A percentile compares a stretch with the other conserved stretches of the same genome.
Conservation (phyloP, 148 eudicot species). For the Heliamphora exappendiculata region DNA sequence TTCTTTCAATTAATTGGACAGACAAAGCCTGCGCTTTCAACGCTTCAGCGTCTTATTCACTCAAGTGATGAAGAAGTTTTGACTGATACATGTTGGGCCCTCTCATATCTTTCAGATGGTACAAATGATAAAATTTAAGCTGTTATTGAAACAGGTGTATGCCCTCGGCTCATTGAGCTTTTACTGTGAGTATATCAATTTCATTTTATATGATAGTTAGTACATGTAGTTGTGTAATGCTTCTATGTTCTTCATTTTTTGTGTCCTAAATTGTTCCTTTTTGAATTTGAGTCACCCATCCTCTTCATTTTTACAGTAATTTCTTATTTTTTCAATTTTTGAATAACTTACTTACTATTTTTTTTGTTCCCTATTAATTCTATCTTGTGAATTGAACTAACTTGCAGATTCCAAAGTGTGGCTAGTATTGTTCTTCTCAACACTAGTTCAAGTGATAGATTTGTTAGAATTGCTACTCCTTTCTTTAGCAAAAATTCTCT, state of each 20-base stretch:
- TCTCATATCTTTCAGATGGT: constrained; percentile 67
- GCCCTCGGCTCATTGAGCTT: constrained; percentile 50
- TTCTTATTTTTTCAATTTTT: too few relatives aligned
- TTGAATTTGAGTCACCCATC: constrained; percentile 31
- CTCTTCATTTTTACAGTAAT: too few relatives aligned
- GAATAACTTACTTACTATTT: too few relatives aligned
- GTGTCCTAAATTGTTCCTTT: neutral
- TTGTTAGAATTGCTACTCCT: too few relatives aligned
- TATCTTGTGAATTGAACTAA: too few relatives aligned
- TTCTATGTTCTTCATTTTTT: neutral
- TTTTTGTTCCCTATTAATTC: too few relatives aligned
- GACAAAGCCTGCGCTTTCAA: constrained; percentile 56
- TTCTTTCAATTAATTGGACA: constrained; percentile 25
- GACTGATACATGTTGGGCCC: constrained; percentile 68
- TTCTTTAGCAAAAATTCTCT: too few relatives aligned
- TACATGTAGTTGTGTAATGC: neutral
- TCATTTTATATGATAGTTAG: neutral
- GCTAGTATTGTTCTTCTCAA: too few relatives aligned
- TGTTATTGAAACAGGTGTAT: constrained; percentile 55
- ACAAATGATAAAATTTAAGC: constrained; percentile 68
- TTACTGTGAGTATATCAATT: constrained; percentile 37
- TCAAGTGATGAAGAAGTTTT: constrained; percentile 56
- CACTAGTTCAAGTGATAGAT: too few relatives aligned
- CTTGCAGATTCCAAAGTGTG: too few relatives aligned
- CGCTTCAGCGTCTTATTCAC: constrained; percentile 47